Evolutionary conservation across 1,284 basidiomycete genomes (phyloP).

Genomic region (Erythrobasidium hasegawianum): DNA sequence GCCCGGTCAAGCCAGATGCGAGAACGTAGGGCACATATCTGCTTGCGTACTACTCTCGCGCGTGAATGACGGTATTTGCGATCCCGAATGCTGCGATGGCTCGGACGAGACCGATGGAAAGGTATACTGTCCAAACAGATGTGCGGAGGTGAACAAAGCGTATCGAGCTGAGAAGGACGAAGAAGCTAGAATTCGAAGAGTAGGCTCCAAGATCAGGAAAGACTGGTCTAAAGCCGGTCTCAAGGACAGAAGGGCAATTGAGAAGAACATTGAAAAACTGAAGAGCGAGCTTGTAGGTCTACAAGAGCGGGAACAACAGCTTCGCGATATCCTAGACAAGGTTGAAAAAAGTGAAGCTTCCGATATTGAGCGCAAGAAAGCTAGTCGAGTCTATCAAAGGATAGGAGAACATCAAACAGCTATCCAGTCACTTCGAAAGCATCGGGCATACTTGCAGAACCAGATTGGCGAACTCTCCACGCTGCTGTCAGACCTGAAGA

Average conservation of each 20-base stretch:
- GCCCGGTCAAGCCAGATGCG: slow-evolving; percentile 67
- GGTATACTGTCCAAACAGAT: slow-evolving; percentile 68
- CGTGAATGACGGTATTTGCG: slow-evolving; percentile 94
- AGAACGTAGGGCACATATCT: slow-evolving; percentile 83
- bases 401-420: slow-evolving; percentile 70
- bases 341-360: slow-evolving; percentile 43
- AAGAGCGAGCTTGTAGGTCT: slow-evolving; percentile 53
- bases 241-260: slow-evolving; percentile 77
- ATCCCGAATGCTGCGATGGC: slow-evolving; percentile 95
- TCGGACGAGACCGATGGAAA: slow-evolving; percentile 76
- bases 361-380: slow-evolving; percentile 59
- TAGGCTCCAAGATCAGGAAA: slow-evolving; percentile 80
- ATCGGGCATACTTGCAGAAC: slow-evolving; percentile 66
- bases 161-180: slow-evolving; percentile 65
- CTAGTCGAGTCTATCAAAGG: slow-evolving; percentile 70
- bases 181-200: slow-evolving; percentile 65
- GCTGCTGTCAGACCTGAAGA: slow-evolving; percentile 71
- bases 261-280: slow-evolving; percentile 57
- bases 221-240: slow-evolving; percentile 80
- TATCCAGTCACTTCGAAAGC: slow-evolving; percentile 68
- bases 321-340: slow-evolving; percentile 47
- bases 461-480: slow-evolving; percentile 74
- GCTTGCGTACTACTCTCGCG: slow-evolving; percentile 70
- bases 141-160: slow-evolving; percentile 68
- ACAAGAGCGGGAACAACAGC: slow-evolving; percentile 62